Conservation (phyloP, 1,284 basidiomycete species). For the Ganoderma sp. region DNA sequence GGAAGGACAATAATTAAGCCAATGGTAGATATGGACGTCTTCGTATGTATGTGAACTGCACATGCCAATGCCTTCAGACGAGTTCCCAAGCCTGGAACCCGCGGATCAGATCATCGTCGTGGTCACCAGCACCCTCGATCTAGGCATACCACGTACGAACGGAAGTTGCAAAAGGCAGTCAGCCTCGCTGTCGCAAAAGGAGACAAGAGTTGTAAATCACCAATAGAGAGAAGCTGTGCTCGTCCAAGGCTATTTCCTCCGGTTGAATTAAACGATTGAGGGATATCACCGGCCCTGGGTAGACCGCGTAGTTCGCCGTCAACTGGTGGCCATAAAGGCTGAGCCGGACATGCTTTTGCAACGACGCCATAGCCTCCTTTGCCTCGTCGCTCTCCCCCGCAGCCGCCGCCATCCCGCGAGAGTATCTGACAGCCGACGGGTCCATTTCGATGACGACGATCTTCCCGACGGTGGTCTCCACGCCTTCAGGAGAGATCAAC, state of each 20-base stretch:
- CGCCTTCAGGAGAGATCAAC: neutral
- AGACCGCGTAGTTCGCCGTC: neutral
- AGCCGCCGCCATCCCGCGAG: neutral
- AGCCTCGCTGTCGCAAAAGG: too few species aligned
- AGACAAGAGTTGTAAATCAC: too few species aligned
- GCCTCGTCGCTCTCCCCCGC: neutral
- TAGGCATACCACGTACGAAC: too few species aligned
- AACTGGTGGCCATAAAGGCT: neutral
- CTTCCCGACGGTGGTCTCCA: neutral
- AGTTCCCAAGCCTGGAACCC: neutral
- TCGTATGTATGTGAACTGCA: neutral
- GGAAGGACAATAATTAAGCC: too few species aligned
- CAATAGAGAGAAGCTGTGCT: too few species aligned
- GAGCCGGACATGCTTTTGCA: neutral
- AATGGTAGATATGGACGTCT: too few species aligned
- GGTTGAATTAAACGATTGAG: too few species aligned
- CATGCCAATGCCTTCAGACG: neutral
- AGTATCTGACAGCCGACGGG: neutral
- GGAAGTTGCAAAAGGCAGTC: too few species aligned
- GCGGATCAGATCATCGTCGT: neutral
- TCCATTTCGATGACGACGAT: neutral
- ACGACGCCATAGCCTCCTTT: neutral
- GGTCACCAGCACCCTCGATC: too few species aligned
- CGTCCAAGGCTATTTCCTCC: too few species aligned
- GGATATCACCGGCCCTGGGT: too few species aligned